Evolutionary conservation across 2,329 filamentous ascomycete species (phyloP), one percentile per base, ranked within the genome.

Genomic region (Chalaropsis thielavioides): DNA sequence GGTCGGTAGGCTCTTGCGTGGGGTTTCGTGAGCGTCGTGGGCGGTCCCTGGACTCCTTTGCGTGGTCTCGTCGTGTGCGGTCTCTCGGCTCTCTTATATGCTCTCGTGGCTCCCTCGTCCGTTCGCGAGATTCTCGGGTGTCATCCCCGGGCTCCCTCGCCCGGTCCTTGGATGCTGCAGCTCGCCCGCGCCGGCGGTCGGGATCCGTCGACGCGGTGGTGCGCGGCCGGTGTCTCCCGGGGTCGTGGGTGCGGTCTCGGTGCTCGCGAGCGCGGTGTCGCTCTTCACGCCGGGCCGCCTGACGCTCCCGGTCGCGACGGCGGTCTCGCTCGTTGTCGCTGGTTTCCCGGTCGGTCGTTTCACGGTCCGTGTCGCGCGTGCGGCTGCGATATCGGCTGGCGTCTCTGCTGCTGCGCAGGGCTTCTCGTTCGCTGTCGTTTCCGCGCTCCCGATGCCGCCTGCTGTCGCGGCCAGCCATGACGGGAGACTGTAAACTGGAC

Each of bases 401-500:
- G 27, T 59, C 40, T n/a, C 61, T 60, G 62, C 38, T 41, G 17
- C 59, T 62, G 40, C 61, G 31, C 10, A 66, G 63, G 31, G 60
- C 54, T 58, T 66, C 46, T 24, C 64, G 64, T 43, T 68, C 67
- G 44, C 44, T 65, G 35, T 65, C 63, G 19, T 64, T 64, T 15
- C 63, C 66, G 27, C 64, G 64, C 63, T 68, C 68, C 24, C 66
- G 68, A 31, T 63, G 49, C 46, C 66, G 62, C 31, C 62, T 62
- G 40, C 24, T 31, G 56, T 44, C 59, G 43, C 5, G 61, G 62
- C 59, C 62, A 61, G 58, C 58, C 46, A 43, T 59, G 56, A 22
- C 51, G 58, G 19, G 61, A 54, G 62, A n/a, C n/a, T n/a, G n/a
- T n/a, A n/a, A n/a, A n/a, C n/a, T n/a, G n/a, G n/a, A n/a, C n/a